phyloP scores from a whole-genome alignment of 192 early-diverging fungal genomes.

The Linnemannia hyalina region DNA sequence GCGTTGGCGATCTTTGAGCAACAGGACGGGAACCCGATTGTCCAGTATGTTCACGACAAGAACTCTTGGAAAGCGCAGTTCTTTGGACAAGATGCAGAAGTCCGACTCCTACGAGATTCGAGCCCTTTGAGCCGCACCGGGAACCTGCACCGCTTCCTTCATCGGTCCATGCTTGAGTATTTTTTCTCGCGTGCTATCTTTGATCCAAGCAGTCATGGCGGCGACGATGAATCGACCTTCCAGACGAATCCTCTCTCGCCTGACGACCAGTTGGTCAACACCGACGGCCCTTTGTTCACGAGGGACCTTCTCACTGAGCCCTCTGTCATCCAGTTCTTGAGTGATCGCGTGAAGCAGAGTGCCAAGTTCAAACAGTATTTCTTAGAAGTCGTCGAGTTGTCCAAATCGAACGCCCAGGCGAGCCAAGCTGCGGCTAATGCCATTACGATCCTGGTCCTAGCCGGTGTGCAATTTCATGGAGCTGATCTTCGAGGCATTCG shows the following conservation, averaged over 20 bases:
- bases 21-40: not conserved
- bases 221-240: no score
- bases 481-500: not conserved
- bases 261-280: not conserved
- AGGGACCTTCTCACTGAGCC: not conserved
- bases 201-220: not conserved
- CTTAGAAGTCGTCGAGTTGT: not conserved
- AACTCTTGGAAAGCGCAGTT: not conserved
- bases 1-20: not conserved
- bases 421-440: constrained; percentile 9
- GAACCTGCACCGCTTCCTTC: not conserved
- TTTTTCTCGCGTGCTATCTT: not conserved
- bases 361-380: not conserved
- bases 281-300: not conserved
- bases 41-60: not conserved
- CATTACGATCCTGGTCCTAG: constrained; percentile 1
- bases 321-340: constrained; percentile 7
- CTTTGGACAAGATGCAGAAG: not conserved
- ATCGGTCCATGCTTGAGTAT: not conserved
- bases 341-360: not conserved
- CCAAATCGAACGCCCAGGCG: not conserved
- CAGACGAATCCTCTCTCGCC: not conserved
- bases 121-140: not conserved
- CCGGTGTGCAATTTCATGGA: not conserved
- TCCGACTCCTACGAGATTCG: not conserved